phyloP scores from a whole-genome alignment of 768 basidiomycete genomes.

The Leccinum obscurum region DNA sequence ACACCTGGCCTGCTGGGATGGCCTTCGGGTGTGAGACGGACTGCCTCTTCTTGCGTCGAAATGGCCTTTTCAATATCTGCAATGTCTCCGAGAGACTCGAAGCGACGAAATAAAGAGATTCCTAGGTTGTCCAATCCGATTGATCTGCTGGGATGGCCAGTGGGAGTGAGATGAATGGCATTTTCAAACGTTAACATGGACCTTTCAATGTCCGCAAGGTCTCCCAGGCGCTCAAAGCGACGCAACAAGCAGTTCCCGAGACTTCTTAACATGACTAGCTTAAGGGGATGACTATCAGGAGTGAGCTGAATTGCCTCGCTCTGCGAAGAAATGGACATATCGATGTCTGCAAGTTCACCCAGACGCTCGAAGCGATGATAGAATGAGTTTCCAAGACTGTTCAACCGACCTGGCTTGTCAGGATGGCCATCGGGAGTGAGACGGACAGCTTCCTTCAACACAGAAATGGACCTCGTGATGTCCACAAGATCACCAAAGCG shows the following conservation, averaged over 20 bases:
- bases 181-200: too few relatives aligned
- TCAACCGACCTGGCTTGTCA: not conserved
- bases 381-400: not conserved
- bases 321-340: not conserved
- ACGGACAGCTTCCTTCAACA: not conserved
- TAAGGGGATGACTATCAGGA: not conserved
- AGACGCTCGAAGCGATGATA: not conserved
- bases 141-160: too few relatives aligned
- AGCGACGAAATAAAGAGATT: too few relatives aligned
- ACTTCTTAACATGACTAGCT: not conserved
- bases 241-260: not conserved
- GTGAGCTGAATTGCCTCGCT: not conserved
- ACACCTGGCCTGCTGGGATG: too few relatives aligned
- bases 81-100: too few relatives aligned
- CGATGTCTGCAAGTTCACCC: not conserved
- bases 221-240: too few relatives aligned
- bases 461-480: not conserved
- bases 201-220: too few relatives aligned
- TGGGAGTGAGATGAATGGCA: too few relatives aligned
- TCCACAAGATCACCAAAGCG: not conserved
- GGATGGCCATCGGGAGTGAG: not conserved
- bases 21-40: too few relatives aligned
- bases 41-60: too few relatives aligned
- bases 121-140: too few relatives aligned
- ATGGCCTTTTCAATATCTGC: too few relatives aligned